Evolutionary conservation across 2,329 filamentous ascomycete species (phyloP), one percentile per base, ranked within the genome.

Genomic region (Septoria petroselini): DNA sequence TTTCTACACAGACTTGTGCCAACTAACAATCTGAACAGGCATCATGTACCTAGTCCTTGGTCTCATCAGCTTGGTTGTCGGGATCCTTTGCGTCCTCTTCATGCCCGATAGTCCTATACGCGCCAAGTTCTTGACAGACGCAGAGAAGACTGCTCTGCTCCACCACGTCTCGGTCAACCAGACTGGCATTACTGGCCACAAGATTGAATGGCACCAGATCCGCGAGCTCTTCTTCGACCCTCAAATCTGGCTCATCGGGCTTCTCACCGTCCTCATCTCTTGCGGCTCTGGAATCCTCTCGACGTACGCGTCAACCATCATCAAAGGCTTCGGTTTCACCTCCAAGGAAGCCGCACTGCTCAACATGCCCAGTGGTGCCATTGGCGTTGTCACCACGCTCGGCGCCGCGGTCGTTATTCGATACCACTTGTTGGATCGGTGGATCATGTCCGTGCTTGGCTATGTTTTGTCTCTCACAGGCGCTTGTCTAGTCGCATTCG

Each of bases 201-300:
- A 48, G 11, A 80, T 80, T 65, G 72, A 76, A 27, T 53, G 65
- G 2, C 71, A 77, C 42, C 78, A 81, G 54, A 66, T 81, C 57
- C 72, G 71, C 53, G 78, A 81, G 54, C 76, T 80, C 0, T 68
- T 86, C 7, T 65, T 66, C 0, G 86, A 90, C 55, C 83, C 83
- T 1, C 59, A 43, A 41, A 61, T 55, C 38, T 58, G 68, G 41
- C 61, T 74, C 44, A 61, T 68, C 38, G 68, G 66, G 7, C 4
- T 50, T 8, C 44, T 37, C 30, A 35, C 41, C 59, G 51, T 59
- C 54, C 59, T 50, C 15, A 52, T 52, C 1, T 64, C 62, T 7
- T 53, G 61, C 7, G 70, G 72, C 15, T 73, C 72, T 25, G 72
- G 72, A 9, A 72, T 71, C 1, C 65, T 73, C 3, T 65, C 63